phyloP scores from a whole-genome alignment of 257 asterid genomes.

The Salvia splendens region DNA sequence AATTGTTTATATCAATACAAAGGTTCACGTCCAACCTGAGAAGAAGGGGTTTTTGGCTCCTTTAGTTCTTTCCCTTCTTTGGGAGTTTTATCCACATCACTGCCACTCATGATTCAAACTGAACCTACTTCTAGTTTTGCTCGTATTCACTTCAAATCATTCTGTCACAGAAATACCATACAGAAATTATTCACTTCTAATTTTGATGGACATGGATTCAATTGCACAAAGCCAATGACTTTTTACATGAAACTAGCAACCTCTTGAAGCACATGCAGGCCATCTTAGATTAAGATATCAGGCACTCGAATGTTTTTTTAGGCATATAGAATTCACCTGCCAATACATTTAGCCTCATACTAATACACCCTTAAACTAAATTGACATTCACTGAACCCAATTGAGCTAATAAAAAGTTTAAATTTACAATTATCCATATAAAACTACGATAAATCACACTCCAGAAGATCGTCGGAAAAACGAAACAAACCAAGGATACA shows the following conservation, averaged over 20 bases:
- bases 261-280: slow-evolving; percentile 25
- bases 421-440: slow-evolving; percentile 1
- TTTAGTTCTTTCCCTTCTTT: slow-evolving; percentile 79
- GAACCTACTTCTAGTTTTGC: slow-evolving; percentile 33
- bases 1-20: neutral
- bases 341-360: slow-evolving; percentile 6
- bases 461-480: slow-evolving; percentile 14
- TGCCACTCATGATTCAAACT: slow-evolving; percentile 65
- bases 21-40: slow-evolving; percentile 47
- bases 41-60: slow-evolving; percentile 67
- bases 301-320: neutral
- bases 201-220: neutral
- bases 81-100: slow-evolving; percentile 75
- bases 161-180: slow-evolving; percentile 38
- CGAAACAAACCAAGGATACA: neutral
- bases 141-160: slow-evolving; percentile 49
- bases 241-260: neutral
- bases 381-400: slow-evolving; percentile 5
- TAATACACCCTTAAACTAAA: slow-evolving; percentile 15
- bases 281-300: neutral
- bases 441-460: slow-evolving; percentile 1
- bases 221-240: slow-evolving; percentile 18
- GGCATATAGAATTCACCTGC: slow-evolving; percentile 12
- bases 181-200: neutral
- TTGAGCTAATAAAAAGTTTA: neutral